Evolutionary conservation across 2,329 filamentous ascomycete genomes (phyloP).

Genomic region (Podosphaera fusca): DNA sequence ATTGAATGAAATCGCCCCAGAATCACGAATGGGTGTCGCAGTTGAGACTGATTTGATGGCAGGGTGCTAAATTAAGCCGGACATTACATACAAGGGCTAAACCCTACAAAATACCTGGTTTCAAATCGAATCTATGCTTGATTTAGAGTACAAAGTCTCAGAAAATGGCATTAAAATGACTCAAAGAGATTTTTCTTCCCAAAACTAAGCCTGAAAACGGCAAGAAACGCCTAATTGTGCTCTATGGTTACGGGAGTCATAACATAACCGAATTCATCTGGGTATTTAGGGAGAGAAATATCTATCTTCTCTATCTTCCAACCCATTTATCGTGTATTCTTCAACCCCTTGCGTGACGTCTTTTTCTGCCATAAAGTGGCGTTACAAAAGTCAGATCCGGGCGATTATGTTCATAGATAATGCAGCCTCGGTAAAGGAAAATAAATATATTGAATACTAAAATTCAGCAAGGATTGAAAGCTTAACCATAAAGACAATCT

Average conservation of each 20-base stretch:
- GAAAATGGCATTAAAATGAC: background rate
- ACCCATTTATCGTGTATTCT: conserved; percentile 11
- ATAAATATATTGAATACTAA: background rate
- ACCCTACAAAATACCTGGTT: too few relatives aligned
- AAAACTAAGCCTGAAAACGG: background rate
- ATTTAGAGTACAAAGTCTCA: too few relatives aligned
- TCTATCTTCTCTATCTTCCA: conserved; percentile 2
- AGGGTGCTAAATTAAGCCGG: too few relatives aligned
- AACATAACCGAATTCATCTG: background rate
- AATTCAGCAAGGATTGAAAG: background rate
- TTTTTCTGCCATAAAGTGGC: conserved; percentile 10
- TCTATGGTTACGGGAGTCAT: background rate
- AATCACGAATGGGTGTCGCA: too few relatives aligned
- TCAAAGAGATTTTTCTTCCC: background rate
- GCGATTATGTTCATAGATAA: background rate
- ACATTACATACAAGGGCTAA: too few relatives aligned
- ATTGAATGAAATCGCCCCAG: too few relatives aligned
- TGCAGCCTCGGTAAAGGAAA: background rate
- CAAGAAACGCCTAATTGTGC: background rate
- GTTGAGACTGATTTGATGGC: too few relatives aligned
- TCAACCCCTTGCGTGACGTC: conserved; percentile 11
- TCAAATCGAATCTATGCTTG: too few relatives aligned
- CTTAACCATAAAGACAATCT: background rate
- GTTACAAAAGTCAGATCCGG: conserved; percentile 5
- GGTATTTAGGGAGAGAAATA: background rate